Base-by-base conservation (phyloP, 805 yeast species). In the Blastobotrys robertii region DNA sequence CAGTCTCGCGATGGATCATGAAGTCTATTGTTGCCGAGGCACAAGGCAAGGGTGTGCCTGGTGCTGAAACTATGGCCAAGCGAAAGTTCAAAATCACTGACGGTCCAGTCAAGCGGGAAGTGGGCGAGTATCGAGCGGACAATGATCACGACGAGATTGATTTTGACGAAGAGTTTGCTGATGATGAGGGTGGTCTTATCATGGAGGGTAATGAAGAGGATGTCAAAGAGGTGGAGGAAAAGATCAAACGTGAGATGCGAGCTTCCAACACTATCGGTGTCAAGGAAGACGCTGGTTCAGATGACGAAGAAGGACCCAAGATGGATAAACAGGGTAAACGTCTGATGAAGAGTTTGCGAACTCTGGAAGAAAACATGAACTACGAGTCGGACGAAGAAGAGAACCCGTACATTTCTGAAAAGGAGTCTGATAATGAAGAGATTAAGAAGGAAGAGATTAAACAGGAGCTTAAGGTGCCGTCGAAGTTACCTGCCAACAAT, bases 181-280 rank as follows among this genome's bases (percentile, higher is more conserved):
- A 92, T 62, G 98, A 92, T 61, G 98, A 92, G 66, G 98, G 90
- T 60, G 97, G 97, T 1, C 98, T 98, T 25, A 84, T 92, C 46
- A 77, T 90, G 71, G 97, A 90, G 56, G 96, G 96, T 38, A 72
- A 88, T 48, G 97, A 90, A 57, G 96, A 92, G 56, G 97, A 92
- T 57, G 84, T 85, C 60, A 87, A 83, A 60, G 83, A 86, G 49
- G 83, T 87, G 41, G 96, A 92, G 62, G 76, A 58, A 30, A 58
- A 62, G 38, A 58, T 63, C 49, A 63, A 63, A 47, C 56, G 54
- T 43, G 66, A 63, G 44, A 62, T 55, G 50, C 53, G 62, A 11
- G 74, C 78, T 50, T 95, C 95, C 2, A 81, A 80, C 41, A 84
- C 81, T 35, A 73, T 84, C 46, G 58, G 57, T 7, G 85, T 79